phyloP scores from a whole-genome alignment of 352 stramenopile genomes.

The Phytophthora lateralis region DNA sequence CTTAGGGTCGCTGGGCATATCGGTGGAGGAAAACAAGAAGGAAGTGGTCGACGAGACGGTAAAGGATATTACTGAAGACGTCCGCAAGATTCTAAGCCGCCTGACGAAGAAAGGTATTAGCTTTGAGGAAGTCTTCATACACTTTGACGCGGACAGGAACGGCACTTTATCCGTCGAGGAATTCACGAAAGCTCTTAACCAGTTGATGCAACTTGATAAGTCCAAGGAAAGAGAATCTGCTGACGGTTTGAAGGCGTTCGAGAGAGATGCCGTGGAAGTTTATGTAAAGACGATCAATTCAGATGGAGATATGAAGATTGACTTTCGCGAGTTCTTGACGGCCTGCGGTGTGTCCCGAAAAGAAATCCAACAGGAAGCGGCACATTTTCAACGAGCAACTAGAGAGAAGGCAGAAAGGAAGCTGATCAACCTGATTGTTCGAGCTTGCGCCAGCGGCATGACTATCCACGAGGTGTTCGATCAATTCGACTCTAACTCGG shows the following conservation, averaged over 20 bases:
- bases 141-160: constrained; percentile 73
- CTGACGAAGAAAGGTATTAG: constrained; percentile 54
- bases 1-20: constrained; percentile 56
- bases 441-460: constrained; percentile 53
- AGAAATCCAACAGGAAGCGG: constrained; percentile 23
- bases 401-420: constrained; percentile 50
- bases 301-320: constrained; percentile 62
- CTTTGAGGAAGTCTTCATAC: constrained; percentile 64
- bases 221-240: not conserved
- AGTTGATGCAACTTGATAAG: constrained; percentile 41
- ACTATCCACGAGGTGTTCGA: constrained; percentile 67
- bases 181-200: constrained; percentile 54
- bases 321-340: constrained; percentile 72
- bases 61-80: constrained; percentile 48
- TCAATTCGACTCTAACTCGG: constrained; percentile 73
- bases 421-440: constrained; percentile 65
- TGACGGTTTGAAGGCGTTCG: constrained; percentile 43
- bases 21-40: constrained; percentile 46
- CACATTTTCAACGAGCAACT: constrained; percentile 17
- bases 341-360: constrained; percentile 47
- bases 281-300: constrained; percentile 64
- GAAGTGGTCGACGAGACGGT: constrained; percentile 49
- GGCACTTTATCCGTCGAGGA: constrained; percentile 62
- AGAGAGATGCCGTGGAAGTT: constrained; percentile 44
- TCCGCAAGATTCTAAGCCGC: constrained; percentile 56